Evolutionary conservation across 2,329 filamentous ascomycete species (phyloP), one percentile per base, ranked within the genome.

Genomic region (Claviceps sp.): DNA sequence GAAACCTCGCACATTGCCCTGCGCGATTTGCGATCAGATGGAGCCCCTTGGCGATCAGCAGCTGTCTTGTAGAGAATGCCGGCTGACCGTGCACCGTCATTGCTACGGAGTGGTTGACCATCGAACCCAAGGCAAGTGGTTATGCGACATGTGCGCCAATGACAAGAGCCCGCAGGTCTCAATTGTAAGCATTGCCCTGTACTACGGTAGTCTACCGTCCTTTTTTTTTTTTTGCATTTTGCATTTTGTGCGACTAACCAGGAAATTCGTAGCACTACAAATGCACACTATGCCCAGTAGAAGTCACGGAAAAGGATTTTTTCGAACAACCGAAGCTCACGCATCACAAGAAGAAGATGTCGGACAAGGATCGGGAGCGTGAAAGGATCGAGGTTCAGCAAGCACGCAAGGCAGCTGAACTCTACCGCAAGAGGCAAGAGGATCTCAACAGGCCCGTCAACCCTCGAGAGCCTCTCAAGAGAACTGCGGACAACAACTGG

Each of bases 401-500:
- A 63, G 84, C 89, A 6, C 77, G 82, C 50, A 86, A 85, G 59
- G 84, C 85, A 7, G 85, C 84, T 48, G 85, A 91, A n/a, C 83
- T 83, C 52, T 95, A 95, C 66, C 81, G 81, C 42, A 85, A 85
- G 64, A 84, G 81, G 62, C 91, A 98, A 67, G 81, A 88, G 62
- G 85, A 91, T 55, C 81, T 85, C 60, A 88, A 89, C 59, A 85
- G 90, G 47, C 91, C 93, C 1, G 69, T 85, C 38, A 80, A 88
- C 57, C 93, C 93, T 26, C 81, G 93, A 47, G 93, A 97, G 65
- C 85, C 93, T 3, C 73, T 98, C 56, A 98, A 98, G 70, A 82
- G 88, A 48, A 98, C 93, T 0, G 87, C 86, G 4, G 89, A 94
- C 64, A 97, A 97, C 70, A 97, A 97, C 63, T 98, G 93, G 93